Conservation (phyloP, 2,329 filamentous ascomycete species). For the Claviceps monticola region DNA sequence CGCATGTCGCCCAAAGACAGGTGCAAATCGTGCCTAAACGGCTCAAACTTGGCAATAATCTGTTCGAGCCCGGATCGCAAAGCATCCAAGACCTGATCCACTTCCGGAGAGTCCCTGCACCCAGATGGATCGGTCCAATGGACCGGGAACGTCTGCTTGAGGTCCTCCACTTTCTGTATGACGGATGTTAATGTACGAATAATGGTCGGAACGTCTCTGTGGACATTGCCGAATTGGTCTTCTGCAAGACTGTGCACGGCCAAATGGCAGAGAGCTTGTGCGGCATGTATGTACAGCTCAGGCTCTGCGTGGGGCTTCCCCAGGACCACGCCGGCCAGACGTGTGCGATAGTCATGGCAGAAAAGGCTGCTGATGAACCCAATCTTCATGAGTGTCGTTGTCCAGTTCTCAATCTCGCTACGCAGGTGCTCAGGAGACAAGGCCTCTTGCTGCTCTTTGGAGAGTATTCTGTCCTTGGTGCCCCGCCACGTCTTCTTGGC, state of each 20-base stretch:
- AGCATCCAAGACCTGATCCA: slow-evolving; percentile 54
- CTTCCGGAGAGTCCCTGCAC: slow-evolving; percentile 42
- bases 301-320: slow-evolving; percentile 60
- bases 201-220: slow-evolving; percentile 61
- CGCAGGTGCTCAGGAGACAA: slow-evolving; percentile 35
- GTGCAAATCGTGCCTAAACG: slow-evolving; percentile 57
- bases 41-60: slow-evolving; percentile 58
- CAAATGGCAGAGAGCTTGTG: slow-evolving; percentile 55
- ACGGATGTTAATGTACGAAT: slow-evolving; percentile 59
- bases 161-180: slow-evolving; percentile 54
- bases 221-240: slow-evolving; percentile 76
- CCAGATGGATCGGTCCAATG: slow-evolving; percentile 71
- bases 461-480: slow-evolving; percentile 33
- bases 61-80: slow-evolving; percentile 51
- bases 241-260: slow-evolving; percentile 62
- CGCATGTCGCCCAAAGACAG: slow-evolving; percentile 58
- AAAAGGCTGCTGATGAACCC: slow-evolving; percentile 53
- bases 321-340: slow-evolving; percentile 53
- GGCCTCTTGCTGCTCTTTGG: slow-evolving; percentile 40
- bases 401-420: slow-evolving; percentile 33
- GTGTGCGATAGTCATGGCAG: slow-evolving; percentile 52
- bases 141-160: slow-evolving; percentile 42
- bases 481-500: slow-evolving; percentile 35
- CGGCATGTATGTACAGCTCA: slow-evolving; percentile 55
- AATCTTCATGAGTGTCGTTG: slow-evolving; percentile 30